phyloP scores from a whole-genome alignment of 23 red algal genomes.

The Cyanidium caldarium region DNA sequence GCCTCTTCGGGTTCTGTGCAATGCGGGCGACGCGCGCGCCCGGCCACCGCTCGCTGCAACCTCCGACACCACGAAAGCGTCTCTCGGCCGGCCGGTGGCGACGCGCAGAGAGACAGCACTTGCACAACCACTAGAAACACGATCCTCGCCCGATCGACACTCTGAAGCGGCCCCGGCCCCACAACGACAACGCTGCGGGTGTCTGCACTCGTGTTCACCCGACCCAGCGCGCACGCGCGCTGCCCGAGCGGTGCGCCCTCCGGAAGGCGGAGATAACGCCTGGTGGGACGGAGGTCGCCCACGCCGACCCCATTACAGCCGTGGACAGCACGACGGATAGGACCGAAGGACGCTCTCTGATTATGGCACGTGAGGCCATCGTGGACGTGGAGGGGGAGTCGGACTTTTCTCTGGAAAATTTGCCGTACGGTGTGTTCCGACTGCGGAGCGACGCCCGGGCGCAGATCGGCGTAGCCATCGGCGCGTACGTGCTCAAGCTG shows the following conservation, averaged over 20 bases:
- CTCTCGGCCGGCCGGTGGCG: too few relatives aligned
- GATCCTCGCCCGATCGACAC: too few relatives aligned
- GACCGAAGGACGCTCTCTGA: not conserved
- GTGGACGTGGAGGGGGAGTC: not conserved
- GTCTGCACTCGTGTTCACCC: not conserved
- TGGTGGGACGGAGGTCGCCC: not conserved
- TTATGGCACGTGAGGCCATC: too few relatives aligned
- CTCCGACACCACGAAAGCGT: too few relatives aligned
- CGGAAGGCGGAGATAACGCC: not conserved
- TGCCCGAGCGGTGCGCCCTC: not conserved
- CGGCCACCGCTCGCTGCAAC: too few relatives aligned
- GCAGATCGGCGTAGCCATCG: slow-evolving; percentile 38
- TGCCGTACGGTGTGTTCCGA: slow-evolving; percentile 50
- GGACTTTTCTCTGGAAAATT: slow-evolving; percentile 53
- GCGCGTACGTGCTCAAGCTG: slow-evolving; percentile 38
- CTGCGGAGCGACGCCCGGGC: not conserved
- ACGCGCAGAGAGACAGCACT: too few relatives aligned
- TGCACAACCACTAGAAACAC: too few relatives aligned
- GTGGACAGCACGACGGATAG: not conserved
- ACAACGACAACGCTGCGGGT: too few relatives aligned
- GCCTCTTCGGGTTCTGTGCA: too few relatives aligned
- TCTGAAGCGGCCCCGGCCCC: too few relatives aligned
- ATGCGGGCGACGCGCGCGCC: too few relatives aligned
- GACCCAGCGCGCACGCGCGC: not conserved
- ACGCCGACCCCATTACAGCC: not conserved